Percentiles rank a stretch among this genome's conserved stretches.
Evolutionary conservation across 108 stramenopile genomes (phyloP).

Genomic region (Skeletonema grethae): DNA sequence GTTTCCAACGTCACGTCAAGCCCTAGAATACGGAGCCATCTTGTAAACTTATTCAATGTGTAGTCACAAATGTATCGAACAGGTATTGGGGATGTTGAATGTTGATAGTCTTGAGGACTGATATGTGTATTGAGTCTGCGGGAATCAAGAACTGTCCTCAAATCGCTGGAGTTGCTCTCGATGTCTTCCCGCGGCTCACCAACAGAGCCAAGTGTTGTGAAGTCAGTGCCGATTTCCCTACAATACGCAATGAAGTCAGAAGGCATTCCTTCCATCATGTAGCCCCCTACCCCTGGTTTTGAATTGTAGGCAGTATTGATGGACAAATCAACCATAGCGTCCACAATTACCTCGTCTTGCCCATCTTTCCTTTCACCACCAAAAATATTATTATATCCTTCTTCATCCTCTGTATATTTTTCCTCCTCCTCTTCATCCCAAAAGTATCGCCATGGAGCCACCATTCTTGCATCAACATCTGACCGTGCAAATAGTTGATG

Average conservation of each 20-base stretch:
- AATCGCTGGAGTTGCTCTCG: slow-evolving; percentile 11
- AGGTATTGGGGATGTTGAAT: slow-evolving; percentile 25
- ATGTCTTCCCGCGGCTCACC: background rate
- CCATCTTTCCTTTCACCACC: slow-evolving; percentile 23
- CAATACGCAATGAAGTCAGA: background rate
- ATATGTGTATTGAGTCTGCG: slow-evolving; percentile 22
- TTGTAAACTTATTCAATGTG: slow-evolving; percentile 73
- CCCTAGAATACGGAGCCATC: slow-evolving; percentile 88
- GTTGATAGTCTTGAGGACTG: slow-evolving; percentile 48
- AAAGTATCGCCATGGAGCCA: slow-evolving; percentile 77
- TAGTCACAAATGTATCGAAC: slow-evolving; percentile 54
- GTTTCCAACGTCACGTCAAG: slow-evolving; percentile 87
- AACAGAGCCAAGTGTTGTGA: background rate
- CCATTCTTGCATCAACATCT: slow-evolving; percentile 65
- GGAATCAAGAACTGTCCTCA: slow-evolving; percentile 26
- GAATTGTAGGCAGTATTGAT: background rate
- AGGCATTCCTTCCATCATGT: slow-evolving; percentile 9
- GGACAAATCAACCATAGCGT: background rate
- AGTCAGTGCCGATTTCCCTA: background rate
- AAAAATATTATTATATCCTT: slow-evolving; percentile 1
- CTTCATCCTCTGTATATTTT: slow-evolving; percentile 30
- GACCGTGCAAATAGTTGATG: slow-evolving; percentile 67
- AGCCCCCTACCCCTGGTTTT: background rate
- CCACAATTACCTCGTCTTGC: slow-evolving; percentile 16
- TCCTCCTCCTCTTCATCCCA: slow-evolving; percentile 34